Evolutionary conservation across 495 filamentous ascomycete species (phyloP).

Genomic region (Aspergillus steynii): DNA sequence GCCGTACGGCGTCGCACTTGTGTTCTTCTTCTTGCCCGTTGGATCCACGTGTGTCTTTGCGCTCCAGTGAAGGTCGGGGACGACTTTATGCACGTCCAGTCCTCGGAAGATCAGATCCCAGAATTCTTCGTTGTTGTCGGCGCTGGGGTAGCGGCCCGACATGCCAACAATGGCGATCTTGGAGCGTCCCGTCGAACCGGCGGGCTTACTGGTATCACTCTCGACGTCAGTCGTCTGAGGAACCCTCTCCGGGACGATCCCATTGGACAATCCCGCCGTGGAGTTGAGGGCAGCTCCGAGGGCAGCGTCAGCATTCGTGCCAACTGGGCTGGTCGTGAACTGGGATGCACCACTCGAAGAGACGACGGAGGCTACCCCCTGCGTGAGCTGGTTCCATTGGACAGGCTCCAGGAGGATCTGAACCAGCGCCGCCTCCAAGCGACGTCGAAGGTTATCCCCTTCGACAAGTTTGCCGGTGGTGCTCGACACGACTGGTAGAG

Average conservation of each 20-base stretch:
- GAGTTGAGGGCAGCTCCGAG: not conserved
- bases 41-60: conserved; percentile 75
- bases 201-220: not conserved
- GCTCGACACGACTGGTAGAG: not conserved
- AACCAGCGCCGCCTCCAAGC: not conserved
- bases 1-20: conserved; percentile 75
- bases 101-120: conserved; percentile 74
- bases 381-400: not conserved
- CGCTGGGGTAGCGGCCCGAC: conserved; percentile 72
- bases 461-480: not conserved
- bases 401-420: not conserved
- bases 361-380: not conserved
- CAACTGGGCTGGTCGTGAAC: not conserved
- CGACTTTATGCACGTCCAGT: conserved; percentile 51
- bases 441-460: conserved; percentile 1
- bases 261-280: conserved; percentile 32
- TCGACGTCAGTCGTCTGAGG: not conserved
- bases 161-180: conserved; percentile 73
- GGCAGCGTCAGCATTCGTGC: not conserved
- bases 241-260: not conserved
- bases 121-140: conserved; percentile 61
- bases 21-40: conserved; percentile 76
- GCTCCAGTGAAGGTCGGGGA: conserved; percentile 73
- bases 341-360: not conserved
- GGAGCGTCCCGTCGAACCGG: conserved; percentile 17